These are phyloP conservation scores for Orbilia oligospora DNA, from an alignment of 2,329 filamentous ascomycete genomes.

Conservation along the genomic window DNA sequence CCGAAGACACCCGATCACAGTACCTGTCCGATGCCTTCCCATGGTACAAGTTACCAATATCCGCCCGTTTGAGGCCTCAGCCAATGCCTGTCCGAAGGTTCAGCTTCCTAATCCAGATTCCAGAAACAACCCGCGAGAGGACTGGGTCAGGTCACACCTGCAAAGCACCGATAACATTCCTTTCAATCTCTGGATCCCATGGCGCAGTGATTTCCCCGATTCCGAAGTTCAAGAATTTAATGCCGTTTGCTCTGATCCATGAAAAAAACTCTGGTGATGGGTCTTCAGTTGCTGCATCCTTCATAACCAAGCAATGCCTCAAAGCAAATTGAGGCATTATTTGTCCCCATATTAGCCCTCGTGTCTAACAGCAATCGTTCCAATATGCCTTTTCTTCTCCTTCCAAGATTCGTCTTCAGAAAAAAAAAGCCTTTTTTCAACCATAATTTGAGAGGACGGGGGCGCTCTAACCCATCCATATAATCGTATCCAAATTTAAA, in stretches of 20 bases:
- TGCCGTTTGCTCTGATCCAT: conserved; percentile 35
- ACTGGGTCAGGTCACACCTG: conserved; percentile 21
- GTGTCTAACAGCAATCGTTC: not conserved
- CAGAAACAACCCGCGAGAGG: not conserved
- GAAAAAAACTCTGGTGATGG: conserved; percentile 47
- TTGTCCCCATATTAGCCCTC: conserved; percentile 9
- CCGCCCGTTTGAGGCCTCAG: conserved; percentile 48
- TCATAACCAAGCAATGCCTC: conserved; percentile 9
- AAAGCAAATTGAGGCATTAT: conserved; percentile 28
- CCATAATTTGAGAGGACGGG: not conserved
- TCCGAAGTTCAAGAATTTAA: conserved; percentile 53
- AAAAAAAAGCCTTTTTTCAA: not conserved
- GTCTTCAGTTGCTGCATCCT: conserved; percentile 41
- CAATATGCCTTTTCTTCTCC: conserved; percentile 3
- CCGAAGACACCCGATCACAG: conserved; percentile 55
- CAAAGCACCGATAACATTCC: conserved; percentile 49
- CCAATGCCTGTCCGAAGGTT: conserved; percentile 30
- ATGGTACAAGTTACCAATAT: conserved; percentile 59
- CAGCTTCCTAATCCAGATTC: conserved; percentile 11
- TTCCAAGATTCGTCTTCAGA: not conserved
- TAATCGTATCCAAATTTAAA: conserved; percentile 51
- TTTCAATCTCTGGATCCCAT: conserved; percentile 52
- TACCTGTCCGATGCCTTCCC: conserved; percentile 58
- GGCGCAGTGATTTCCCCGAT: conserved; percentile 49
- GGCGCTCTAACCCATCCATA: conserved; percentile 55